These are phyloP conservation scores for Testicularia cyperi DNA, from an alignment of 1,284 basidiomycete species.

Conservation along the genomic window DNA sequence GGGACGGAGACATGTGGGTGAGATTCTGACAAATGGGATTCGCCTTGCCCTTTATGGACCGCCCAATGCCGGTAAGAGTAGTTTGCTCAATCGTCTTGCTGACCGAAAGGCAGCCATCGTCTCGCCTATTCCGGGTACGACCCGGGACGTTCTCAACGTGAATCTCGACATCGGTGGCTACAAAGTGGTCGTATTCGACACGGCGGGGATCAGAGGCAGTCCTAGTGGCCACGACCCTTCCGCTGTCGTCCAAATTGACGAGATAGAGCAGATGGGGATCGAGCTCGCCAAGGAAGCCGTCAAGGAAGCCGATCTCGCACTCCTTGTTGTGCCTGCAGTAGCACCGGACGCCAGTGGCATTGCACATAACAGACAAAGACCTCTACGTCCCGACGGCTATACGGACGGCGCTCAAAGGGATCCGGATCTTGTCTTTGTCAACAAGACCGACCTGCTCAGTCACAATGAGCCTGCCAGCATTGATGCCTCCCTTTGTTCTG, in stretches of 20 bases:
- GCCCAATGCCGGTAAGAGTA: slow-evolving; percentile 86
- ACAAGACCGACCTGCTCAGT: slow-evolving; percentile 71
- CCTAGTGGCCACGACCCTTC: not conserved
- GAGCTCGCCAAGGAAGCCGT: slow-evolving; percentile 72
- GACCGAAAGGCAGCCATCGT: slow-evolving; percentile 85
- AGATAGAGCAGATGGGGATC: slow-evolving; percentile 80
- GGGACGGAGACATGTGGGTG: slow-evolving; percentile 70
- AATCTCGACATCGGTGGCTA: slow-evolving; percentile 78
- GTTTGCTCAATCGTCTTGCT: slow-evolving; percentile 76
- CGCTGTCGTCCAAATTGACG: slow-evolving; percentile 65
- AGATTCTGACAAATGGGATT: slow-evolving; percentile 78
- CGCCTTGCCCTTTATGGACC: slow-evolving; percentile 82
- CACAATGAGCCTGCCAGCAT: too few relatives aligned
- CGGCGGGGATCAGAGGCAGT: slow-evolving; percentile 67
- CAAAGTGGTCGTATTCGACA: slow-evolving; percentile 77
- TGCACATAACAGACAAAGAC: slow-evolving; percentile 57
- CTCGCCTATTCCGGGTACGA: slow-evolving; percentile 80
- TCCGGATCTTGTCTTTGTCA: slow-evolving; percentile 67
- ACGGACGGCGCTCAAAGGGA: slow-evolving; percentile 29
- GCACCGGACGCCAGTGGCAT: slow-evolving; percentile 52
- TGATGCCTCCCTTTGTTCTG: not conserved
- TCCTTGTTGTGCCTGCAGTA: slow-evolving; percentile 75
- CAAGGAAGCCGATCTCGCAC: slow-evolving; percentile 68
- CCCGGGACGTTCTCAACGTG: slow-evolving; percentile 78
- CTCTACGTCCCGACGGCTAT: slow-evolving; percentile 64